Evolutionary conservation across 2,329 filamentous ascomycete genomes (phyloP).

Genomic region (Lachnellula suecica): DNA sequence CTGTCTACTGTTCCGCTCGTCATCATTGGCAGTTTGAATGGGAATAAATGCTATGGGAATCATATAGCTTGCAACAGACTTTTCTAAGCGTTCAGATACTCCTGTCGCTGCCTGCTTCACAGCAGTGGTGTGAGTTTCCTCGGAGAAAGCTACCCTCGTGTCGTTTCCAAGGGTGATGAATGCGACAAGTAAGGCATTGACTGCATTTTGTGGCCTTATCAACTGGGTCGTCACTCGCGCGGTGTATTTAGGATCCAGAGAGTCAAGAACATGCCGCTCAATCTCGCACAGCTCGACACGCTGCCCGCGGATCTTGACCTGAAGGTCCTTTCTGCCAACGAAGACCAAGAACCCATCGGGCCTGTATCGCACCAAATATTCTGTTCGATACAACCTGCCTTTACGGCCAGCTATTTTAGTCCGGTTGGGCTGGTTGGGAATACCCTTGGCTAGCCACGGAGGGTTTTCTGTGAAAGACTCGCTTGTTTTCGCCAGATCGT

Average conservation of each 20-base stretch:
- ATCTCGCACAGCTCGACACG: conserved; percentile 75
- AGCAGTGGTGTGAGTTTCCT: background rate
- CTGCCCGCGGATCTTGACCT: conserved; percentile 82
- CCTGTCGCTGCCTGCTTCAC: background rate
- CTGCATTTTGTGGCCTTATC: background rate
- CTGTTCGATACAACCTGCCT: background rate
- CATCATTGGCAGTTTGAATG: background rate
- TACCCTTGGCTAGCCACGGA: background rate
- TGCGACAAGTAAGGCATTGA: background rate
- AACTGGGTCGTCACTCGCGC: background rate
- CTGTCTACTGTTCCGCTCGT: background rate
- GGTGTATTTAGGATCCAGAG: background rate
- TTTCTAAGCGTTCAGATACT: background rate
- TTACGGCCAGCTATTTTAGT: too few relatives aligned
- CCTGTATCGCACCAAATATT: background rate
- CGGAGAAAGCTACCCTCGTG: background rate
- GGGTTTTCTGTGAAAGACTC: background rate
- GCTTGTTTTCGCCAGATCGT: background rate
- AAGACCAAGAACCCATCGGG: background rate
- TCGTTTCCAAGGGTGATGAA: background rate
- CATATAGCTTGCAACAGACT: background rate
- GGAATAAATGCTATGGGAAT: background rate
- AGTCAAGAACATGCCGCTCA: conserved; percentile 39
- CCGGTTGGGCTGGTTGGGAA: background rate
- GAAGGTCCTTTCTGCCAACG: conserved; percentile 32